These are phyloP conservation scores for Adansonia gregorii DNA, from an alignment of 441 rosid genomes.

Conservation along the genomic window DNA sequence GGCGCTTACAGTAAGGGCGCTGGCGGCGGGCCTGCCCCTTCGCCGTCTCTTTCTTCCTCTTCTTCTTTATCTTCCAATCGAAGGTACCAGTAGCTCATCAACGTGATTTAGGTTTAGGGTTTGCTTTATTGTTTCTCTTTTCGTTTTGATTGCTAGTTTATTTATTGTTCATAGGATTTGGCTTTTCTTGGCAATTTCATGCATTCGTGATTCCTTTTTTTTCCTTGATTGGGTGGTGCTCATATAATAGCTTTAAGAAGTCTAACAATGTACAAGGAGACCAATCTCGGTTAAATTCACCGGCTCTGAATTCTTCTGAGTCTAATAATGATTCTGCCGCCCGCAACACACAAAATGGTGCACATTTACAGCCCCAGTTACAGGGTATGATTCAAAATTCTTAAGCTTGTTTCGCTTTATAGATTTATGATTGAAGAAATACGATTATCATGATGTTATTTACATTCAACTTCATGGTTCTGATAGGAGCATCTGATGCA, in stretches of 20 bases:
- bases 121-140: not conserved
- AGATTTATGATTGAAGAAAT: not conserved
- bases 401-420: not conserved
- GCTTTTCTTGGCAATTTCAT: slow-evolving; percentile 7
- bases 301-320: slow-evolving; percentile 52
- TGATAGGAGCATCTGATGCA: slow-evolving; percentile 58
- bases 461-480: slow-evolving; percentile 15
- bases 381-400: slow-evolving; percentile 54
- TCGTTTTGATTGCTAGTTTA: slow-evolving; percentile 8
- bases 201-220: not conserved
- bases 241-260: slow-evolving; percentile 46
- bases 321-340: slow-evolving; percentile 42
- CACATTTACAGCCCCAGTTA: slow-evolving; percentile 51
- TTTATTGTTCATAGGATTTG: slow-evolving; percentile 7
- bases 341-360: slow-evolving; percentile 62
- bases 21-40: slow-evolving; percentile 68
- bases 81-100: slow-evolving; percentile 38
- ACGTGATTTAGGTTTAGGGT: not conserved
- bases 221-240: not conserved
- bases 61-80: slow-evolving; percentile 48
- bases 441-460: not conserved
- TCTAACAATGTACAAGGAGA: slow-evolving; percentile 10
- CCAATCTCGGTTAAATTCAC: slow-evolving; percentile 48
- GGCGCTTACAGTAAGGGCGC: slow-evolving; percentile 72
- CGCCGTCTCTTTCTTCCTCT: slow-evolving; percentile 50